Conservation (phyloP, 257 asterid genomes). For the Salvia rosmarinus region DNA sequence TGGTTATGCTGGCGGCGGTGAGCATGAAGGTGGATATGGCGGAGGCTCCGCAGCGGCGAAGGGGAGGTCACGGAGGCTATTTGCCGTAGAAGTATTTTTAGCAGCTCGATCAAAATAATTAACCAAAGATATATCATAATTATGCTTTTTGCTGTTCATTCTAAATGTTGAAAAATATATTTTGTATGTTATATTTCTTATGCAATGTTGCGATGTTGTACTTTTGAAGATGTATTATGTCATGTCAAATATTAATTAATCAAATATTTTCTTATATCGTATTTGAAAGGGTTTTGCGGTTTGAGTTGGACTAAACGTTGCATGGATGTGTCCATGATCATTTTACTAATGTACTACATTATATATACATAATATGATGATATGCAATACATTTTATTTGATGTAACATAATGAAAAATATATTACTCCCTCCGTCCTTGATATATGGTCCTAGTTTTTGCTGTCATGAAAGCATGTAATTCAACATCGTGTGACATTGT, state of each 20-base stretch:
- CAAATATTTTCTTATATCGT: not conserved
- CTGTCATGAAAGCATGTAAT: too few relatives aligned
- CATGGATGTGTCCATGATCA: too few relatives aligned
- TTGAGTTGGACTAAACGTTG: too few relatives aligned
- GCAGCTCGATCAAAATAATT: not conserved
- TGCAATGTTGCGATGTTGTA: conserved; percentile 15
- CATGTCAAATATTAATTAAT: conserved; percentile 20
- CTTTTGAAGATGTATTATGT: not conserved
- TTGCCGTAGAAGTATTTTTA: conserved; percentile 35
- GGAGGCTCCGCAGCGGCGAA: conserved; percentile 53
- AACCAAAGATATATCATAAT: conserved; percentile 19
- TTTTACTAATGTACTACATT: too few relatives aligned
- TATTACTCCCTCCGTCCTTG: too few relatives aligned
- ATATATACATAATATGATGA: too few relatives aligned
- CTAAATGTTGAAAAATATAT: not conserved
- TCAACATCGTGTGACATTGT: too few relatives aligned
- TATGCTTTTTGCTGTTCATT: conserved; percentile 7
- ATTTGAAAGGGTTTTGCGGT: not conserved
- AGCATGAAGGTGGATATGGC: conserved; percentile 44
- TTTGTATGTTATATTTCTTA: conserved; percentile 16
- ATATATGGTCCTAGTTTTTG: too few relatives aligned
- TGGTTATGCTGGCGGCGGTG: conserved; percentile 54
- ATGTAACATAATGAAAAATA: too few relatives aligned
- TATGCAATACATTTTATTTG: too few relatives aligned
- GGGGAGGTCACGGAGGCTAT: conserved; percentile 72